Percentiles rank a stretch among this genome's conserved stretches.
These are phyloP conservation scores for Penicillium sp. DNA, from an alignment of 2,329 filamentous ascomycete species.

Conservation along the genomic window DNA sequence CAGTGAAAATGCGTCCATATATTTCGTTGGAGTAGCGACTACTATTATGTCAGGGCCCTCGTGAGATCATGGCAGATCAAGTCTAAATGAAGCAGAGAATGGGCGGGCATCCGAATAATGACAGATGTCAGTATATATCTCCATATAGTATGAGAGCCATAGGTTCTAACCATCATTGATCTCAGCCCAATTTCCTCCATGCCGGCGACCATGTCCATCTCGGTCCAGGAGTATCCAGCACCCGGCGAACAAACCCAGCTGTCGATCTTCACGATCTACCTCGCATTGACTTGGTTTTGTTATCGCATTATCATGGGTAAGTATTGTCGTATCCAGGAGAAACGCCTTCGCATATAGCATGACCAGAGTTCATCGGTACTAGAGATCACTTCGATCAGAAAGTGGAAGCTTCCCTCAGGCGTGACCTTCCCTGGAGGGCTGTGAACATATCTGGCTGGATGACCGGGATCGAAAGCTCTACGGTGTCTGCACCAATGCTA, in stretches of 20 bases:
- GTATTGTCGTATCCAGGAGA: slow-evolving; percentile 1
- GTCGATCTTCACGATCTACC: slow-evolving; percentile 64
- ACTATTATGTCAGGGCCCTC: slow-evolving; percentile 34
- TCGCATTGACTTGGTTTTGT: slow-evolving; percentile 59
- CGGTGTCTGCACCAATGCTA: slow-evolving; percentile 4
- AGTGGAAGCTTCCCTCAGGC: too few species aligned
- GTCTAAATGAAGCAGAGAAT: slow-evolving; percentile 34
- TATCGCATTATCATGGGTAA: slow-evolving; percentile 65
- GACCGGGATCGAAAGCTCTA: slow-evolving; percentile 5
- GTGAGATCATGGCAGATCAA: neutral
- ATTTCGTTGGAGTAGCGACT: slow-evolving; percentile 45
- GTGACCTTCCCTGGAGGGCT: too few species aligned
- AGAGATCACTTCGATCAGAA: slow-evolving; percentile 60
- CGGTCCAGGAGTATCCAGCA: slow-evolving; percentile 62
- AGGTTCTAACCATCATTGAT: neutral
- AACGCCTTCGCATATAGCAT: too few species aligned
- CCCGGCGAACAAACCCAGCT: slow-evolving; percentile 60
- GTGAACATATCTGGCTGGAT: slow-evolving; percentile 11
- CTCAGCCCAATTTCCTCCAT: slow-evolving; percentile 65
- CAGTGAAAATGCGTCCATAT: slow-evolving; percentile 40
- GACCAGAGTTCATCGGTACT: neutral
- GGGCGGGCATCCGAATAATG: slow-evolving; percentile 44
- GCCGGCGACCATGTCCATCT: slow-evolving; percentile 68
- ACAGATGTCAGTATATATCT: slow-evolving; percentile 35
- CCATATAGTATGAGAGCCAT: neutral